phyloP scores from a whole-genome alignment of 225 moss, liverwort and hornwort species.

The Straminergon stramineum region DNA sequence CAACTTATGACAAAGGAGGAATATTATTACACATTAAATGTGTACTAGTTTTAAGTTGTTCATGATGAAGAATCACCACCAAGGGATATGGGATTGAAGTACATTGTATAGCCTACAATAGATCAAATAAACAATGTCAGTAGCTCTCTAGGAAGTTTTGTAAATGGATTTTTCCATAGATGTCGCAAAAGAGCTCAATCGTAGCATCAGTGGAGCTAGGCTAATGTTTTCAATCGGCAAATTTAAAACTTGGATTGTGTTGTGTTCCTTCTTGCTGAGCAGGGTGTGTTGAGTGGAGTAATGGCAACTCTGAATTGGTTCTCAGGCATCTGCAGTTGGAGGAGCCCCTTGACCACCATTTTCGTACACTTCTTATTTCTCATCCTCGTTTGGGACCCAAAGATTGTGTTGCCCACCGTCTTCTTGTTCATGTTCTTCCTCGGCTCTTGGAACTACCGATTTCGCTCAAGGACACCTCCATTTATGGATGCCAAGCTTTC shows the following conservation, averaged over 20 bases:
- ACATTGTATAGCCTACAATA: neutral
- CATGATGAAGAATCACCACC: no score
- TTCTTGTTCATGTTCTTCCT: neutral
- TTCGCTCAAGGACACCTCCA: neutral
- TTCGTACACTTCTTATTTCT: neutral
- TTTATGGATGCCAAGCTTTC: constrained; percentile 6
- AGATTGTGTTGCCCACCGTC: neutral
- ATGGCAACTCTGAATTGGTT: neutral
- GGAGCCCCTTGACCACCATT: neutral
- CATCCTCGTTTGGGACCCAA: neutral
- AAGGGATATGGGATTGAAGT: neutral
- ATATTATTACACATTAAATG: no score
- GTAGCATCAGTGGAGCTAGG: neutral
- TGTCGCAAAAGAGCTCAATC: neutral
- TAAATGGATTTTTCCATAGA: neutral
- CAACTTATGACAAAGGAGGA: no score
- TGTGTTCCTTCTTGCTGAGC: neutral
- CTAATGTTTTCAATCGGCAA: no score
- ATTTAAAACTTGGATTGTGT: neutral
- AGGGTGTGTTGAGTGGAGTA: neutral
- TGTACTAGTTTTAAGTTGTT: no score
- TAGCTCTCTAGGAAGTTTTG: neutral
- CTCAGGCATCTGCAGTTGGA: neutral
- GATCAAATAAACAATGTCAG: neutral
- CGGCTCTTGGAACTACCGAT: neutral